Evolutionary conservation across 345 rosid genomes (phyloP), one percentile per base, ranked within the genome.

Genomic region (Dipteronia dyeriana): DNA sequence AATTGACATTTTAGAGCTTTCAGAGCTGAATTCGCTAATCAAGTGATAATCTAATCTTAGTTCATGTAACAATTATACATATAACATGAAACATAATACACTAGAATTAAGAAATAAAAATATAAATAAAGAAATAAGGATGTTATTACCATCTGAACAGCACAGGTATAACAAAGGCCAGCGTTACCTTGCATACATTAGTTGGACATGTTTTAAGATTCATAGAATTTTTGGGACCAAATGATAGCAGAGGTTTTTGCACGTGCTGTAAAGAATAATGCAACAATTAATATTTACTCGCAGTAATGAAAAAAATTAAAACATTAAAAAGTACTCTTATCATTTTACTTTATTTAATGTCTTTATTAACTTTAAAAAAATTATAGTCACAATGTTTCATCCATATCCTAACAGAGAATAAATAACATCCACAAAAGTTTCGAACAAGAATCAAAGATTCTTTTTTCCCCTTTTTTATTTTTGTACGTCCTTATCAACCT

Each of bases 141-240:
- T 65, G 63, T 20, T 49, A 34, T 34, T 5, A 34, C 6, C 4
- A 66, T 61, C n/a, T 45, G 39, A 71, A 63, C 38, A 7, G 66
- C 74, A 22, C 56, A 62, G 29, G 65, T 59, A 71, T 65, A 66
- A 66, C 49, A 75, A 72, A 63, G 20, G 19, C 57, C 68, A 17
- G 82, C 19, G 66, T 76, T 88, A 96, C 99, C 97, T 92, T 94
- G 90, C 95, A 91, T 82, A 94, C 99, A 85, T 82, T 88, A 81
- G 92, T 67, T 47, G 99, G 99, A 83, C 88, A 87, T 57, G 98
- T 92, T 85, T 82, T 90, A 75, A 89, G 93, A 81, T 89, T 89
- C 90, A 86, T 76, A 69, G 97, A 90, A 76, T 90, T 89, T 88
- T 92, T 96, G 66, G 97, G 98, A 82, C 98, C 99, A 87, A 96